A percentile compares a stretch with the other conserved stretches of the same genome.
Conservation (phyloP, 768 basidiomycete genomes). For the Tylopilus vinaceipallidus region DNA sequence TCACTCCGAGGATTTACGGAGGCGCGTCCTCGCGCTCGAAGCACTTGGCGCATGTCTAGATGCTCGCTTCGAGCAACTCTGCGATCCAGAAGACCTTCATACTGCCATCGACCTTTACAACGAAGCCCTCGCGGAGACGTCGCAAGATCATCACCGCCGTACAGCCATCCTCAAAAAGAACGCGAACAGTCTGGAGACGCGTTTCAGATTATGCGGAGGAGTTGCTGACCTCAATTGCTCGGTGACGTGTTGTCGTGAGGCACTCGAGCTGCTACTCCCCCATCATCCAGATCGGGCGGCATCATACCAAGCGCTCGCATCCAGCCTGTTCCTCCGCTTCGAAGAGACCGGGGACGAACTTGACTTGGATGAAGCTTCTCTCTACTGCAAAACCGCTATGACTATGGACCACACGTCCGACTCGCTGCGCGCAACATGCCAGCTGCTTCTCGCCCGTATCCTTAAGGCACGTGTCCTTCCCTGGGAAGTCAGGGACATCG, state of each 20-base stretch:
- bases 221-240: constrained; percentile 26
- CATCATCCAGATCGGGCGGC: constrained; percentile 15
- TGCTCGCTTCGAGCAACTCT: constrained; percentile 23
- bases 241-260: constrained; percentile 24
- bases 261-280: constrained; percentile 20
- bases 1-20: constrained; percentile 10
- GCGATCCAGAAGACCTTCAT: constrained; percentile 25
- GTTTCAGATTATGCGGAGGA: constrained; percentile 16
- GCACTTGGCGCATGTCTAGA: constrained; percentile 24
- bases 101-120: constrained; percentile 24
- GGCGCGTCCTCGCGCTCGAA: constrained; percentile 18
- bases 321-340: constrained; percentile 25
- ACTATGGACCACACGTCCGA: constrained; percentile 3
- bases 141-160: constrained; percentile 16
- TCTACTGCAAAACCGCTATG: constrained; percentile 16
- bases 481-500: constrained; percentile 24
- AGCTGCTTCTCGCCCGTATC: constrained; percentile 22
- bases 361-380: constrained; percentile 26
- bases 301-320: constrained; percentile 17
- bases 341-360: constrained; percentile 24
- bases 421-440: constrained; percentile 14
- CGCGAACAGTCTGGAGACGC: constrained; percentile 15
- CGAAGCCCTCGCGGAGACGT: constrained; percentile 23
- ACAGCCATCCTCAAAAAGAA: constrained; percentile 13
- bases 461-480: constrained; percentile 23